Evolutionary conservation across 768 basidiomycete species (phyloP).

Genomic region (Trametes maxima): DNA sequence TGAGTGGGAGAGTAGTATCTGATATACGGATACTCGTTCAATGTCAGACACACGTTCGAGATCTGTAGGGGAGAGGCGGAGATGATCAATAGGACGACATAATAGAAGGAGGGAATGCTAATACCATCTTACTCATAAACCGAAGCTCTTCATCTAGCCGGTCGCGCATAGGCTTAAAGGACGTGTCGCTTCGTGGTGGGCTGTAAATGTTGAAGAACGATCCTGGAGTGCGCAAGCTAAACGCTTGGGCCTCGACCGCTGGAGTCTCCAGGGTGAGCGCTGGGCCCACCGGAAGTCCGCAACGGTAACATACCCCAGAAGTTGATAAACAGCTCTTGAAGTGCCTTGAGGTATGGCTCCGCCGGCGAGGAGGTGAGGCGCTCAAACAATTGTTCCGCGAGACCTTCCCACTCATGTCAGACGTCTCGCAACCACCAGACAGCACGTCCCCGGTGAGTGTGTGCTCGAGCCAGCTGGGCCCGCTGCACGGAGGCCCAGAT

Average conservation of each 20-base stretch:
- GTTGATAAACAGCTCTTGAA: slow-evolving; percentile 90
- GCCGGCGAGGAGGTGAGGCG: slow-evolving; percentile 75
- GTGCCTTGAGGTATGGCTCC: slow-evolving; percentile 69
- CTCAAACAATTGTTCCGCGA: slow-evolving; percentile 78
- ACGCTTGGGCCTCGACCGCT: slow-evolving; percentile 88
- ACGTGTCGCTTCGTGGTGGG: slow-evolving; percentile 73
- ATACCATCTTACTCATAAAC: slow-evolving; percentile 70
- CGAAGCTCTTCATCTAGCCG: slow-evolving; percentile 87
- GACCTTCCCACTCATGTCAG: slow-evolving; percentile 46
- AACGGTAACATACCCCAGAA: slow-evolving; percentile 75
- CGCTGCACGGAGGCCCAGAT: neutral
- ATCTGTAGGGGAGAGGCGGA: slow-evolving; percentile 51
- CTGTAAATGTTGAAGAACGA: slow-evolving; percentile 90
- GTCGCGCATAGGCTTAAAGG: slow-evolving; percentile 65
- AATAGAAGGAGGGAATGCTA: neutral
- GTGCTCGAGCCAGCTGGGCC: neutral
- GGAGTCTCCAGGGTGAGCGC: slow-evolving; percentile 5
- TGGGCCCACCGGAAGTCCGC: slow-evolving; percentile 5
- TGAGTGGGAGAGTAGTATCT: slow-evolving; percentile 88
- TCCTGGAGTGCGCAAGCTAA: slow-evolving; percentile 75
- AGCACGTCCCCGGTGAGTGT: slow-evolving; percentile 7
- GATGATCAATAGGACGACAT: neutral
- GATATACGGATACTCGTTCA: slow-evolving; percentile 91
- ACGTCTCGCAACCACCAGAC: neutral
- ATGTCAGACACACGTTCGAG: slow-evolving; percentile 82